These are phyloP conservation scores for Aspergillus taichungensis DNA, from an alignment of 495 filamentous ascomycete species.

Conservation along the genomic window DNA sequence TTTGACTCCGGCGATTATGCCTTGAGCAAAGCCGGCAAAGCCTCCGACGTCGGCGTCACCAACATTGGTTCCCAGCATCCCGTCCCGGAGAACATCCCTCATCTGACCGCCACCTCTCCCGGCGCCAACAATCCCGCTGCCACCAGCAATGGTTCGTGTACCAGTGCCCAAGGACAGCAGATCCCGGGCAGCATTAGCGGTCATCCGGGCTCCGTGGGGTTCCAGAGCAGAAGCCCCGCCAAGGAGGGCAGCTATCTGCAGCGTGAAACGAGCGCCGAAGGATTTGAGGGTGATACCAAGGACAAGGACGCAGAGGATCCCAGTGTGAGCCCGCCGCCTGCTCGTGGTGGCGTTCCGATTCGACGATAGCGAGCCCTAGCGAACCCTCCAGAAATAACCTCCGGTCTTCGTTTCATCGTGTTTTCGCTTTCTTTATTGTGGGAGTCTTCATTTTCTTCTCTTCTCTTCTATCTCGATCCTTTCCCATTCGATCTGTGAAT, in stretches of 20 bases:
- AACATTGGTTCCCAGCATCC: constrained; percentile 91
- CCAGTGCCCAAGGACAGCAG: constrained; percentile 34
- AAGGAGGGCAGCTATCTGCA: constrained; percentile 82
- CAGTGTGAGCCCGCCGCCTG: constrained; percentile 39
- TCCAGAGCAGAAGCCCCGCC: constrained; percentile 64
- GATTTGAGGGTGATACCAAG: constrained; percentile 38
- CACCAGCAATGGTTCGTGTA: constrained; percentile 31
- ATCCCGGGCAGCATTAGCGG: constrained; percentile 40
- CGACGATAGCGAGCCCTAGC: constrained; percentile 28
- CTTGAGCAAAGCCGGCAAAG: constrained; percentile 96
- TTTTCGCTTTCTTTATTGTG: neutral
- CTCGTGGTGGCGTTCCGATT: constrained; percentile 56
- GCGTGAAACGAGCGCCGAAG: constrained; percentile 65
- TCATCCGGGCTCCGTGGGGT: constrained; percentile 38
- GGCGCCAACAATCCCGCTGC: constrained; percentile 35
- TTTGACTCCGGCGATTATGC: constrained; percentile 98
- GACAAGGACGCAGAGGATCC: constrained; percentile 26
- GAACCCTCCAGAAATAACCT: constrained; percentile 1
- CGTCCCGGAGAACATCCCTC: constrained; percentile 90
- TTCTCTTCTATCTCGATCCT: neutral
- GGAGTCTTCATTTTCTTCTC: constrained; percentile 2
- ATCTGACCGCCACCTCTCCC: constrained; percentile 70
- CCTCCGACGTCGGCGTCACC: constrained; percentile 86
- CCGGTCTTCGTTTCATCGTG: neutral
- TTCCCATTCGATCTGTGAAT: neutral